A percentile compares a stretch with the other conserved stretches of the same genome.
These are phyloP conservation scores for Euphrasia confusa DNA, from an alignment of 257 asterid genomes.

Conservation along the genomic window DNA sequence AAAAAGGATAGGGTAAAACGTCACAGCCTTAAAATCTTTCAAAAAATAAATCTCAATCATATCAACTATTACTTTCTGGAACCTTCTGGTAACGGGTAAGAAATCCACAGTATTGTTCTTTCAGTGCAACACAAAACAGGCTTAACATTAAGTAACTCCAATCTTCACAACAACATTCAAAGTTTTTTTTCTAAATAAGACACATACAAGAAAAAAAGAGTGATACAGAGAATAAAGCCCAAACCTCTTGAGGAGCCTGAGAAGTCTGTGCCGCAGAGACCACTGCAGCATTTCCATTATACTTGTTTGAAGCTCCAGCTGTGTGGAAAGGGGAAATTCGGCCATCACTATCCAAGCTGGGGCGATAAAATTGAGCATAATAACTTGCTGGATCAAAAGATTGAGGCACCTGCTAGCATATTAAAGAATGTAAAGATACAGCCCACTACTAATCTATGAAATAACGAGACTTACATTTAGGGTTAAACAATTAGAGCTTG, in stretches of 20 bases:
- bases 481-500: constrained; percentile 1
- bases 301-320: constrained; percentile 60
- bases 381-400: constrained; percentile 73
- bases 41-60: neutral
- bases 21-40: neutral
- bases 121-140: constrained; percentile 8
- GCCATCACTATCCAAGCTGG: constrained; percentile 64
- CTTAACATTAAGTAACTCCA: constrained; percentile 1
- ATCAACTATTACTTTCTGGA: neutral
- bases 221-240: constrained; percentile 21
- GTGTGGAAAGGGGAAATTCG: constrained; percentile 71
- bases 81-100: neutral
- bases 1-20: neutral
- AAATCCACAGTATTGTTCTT: constrained; percentile 8
- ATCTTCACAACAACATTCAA: constrained; percentile 1
- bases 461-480: constrained; percentile 13
- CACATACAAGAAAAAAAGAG: neutral
- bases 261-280: constrained; percentile 55
- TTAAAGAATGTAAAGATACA: constrained; percentile 19
- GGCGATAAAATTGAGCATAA: constrained; percentile 67
- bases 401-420: constrained; percentile 58
- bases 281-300: constrained; percentile 53
- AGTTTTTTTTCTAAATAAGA: constrained; percentile 6
- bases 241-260: constrained; percentile 87
- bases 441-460: neutral